phyloP scores from a whole-genome alignment of 164 flowering plant species.

The Kingdonia uniflora region DNA sequence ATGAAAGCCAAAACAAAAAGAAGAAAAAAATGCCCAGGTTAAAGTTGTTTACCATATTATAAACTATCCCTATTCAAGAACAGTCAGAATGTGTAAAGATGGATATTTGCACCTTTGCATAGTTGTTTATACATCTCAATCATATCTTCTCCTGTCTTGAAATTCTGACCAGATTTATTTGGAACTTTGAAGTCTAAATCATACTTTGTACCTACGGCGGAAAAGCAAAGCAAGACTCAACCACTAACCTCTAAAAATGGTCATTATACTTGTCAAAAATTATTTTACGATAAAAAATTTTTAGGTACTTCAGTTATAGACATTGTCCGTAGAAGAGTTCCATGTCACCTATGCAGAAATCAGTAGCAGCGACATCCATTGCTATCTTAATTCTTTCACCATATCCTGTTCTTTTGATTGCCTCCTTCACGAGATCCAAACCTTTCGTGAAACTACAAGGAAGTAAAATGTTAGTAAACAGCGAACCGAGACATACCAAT shows the following conservation, averaged over 20 bases:
- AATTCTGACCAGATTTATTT: constrained; percentile 72
- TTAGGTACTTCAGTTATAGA: background rate
- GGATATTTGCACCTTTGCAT: constrained; percentile 65
- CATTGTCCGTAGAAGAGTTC: constrained; percentile 2
- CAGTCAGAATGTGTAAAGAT: no score
- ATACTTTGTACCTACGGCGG: constrained; percentile 79
- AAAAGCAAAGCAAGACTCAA: constrained; percentile 4
- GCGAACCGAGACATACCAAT: no score
- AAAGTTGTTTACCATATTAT: no score
- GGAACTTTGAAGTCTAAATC: constrained; percentile 75
- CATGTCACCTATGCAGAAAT: constrained; percentile 95
- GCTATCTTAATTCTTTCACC: constrained; percentile 77
- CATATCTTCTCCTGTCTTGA: constrained; percentile 87
- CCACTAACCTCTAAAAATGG: background rate
- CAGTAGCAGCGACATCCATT: constrained; percentile 77
- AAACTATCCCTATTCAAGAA: no score
- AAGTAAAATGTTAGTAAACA: background rate
- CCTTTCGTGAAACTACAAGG: constrained; percentile 66
- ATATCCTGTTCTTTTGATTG: constrained; percentile 79
- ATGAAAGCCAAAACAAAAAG: no score
- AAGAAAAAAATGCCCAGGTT: background rate
- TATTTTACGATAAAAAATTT: background rate
- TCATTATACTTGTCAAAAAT: background rate
- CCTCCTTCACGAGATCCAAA: constrained; percentile 84
- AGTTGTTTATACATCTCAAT: constrained; percentile 74